Evolutionary conservation across 2,329 filamentous ascomycete genomes (phyloP).

Genomic region (Alternaria postmessia): DNA sequence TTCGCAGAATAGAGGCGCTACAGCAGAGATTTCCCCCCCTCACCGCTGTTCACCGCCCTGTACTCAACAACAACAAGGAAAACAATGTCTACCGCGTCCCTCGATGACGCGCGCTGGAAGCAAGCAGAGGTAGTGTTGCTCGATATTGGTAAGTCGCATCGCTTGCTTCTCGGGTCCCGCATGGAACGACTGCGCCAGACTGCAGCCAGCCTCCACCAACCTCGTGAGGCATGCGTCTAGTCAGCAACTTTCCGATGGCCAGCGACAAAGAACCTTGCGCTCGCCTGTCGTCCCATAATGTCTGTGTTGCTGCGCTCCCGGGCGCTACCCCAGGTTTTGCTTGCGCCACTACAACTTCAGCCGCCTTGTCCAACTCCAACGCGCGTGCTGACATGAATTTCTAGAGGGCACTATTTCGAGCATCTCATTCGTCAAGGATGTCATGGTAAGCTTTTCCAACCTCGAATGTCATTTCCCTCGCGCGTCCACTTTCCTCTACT

Average conservation of each 20-base stretch:
- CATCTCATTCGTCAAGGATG: conserved; percentile 84
- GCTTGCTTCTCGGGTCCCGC: conserved; percentile 24
- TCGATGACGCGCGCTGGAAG: conserved; percentile 42
- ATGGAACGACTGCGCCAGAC: conserved; percentile 12
- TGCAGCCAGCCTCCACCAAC: conserved; percentile 31
- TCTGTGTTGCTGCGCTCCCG: conserved; percentile 25
- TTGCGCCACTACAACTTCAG: conserved; percentile 37
- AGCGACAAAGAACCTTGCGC: conserved; percentile 15
- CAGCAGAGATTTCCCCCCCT: conserved; percentile 37
- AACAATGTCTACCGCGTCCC: conserved; percentile 38
- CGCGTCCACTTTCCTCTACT: conserved; percentile 5
- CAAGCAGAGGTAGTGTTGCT: conserved; percentile 61
- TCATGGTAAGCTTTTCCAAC: conserved; percentile 69
- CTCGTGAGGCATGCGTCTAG: conserved; percentile 29
- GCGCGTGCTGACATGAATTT: conserved; percentile 37
- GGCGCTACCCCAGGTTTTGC: conserved; percentile 41
- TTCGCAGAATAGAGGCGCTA: conserved; percentile 14
- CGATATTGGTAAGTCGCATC: conserved; percentile 64
- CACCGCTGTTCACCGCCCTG: conserved; percentile 47
- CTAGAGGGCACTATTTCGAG: conserved; percentile 83
- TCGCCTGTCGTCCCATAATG: conserved; percentile 6
- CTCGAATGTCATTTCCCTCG: conserved; percentile 21
- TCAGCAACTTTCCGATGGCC: conserved; percentile 23
- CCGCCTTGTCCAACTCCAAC: conserved; percentile 22
- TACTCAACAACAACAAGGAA: conserved; percentile 23